These are phyloP conservation scores for Neonectria sp. DNA, from an alignment of 2,329 filamentous ascomycete genomes.

Conservation along the genomic window DNA sequence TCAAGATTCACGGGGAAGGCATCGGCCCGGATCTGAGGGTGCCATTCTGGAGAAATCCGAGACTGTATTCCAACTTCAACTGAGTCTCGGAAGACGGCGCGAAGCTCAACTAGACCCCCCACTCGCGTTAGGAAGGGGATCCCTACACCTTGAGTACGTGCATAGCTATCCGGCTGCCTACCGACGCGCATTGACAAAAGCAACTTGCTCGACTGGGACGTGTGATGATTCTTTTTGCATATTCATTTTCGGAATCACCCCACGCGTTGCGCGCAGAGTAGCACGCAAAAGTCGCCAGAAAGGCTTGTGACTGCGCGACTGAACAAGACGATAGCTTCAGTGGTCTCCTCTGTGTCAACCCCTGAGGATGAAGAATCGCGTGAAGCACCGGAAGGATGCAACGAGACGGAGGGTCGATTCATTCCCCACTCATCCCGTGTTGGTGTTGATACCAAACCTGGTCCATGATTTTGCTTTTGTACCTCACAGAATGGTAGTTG, in stretches of 20 bases:
- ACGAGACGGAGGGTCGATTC: slow-evolving; percentile 27
- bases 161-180: slow-evolving; percentile 28
- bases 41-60: slow-evolving; percentile 18
- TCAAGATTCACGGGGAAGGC: slow-evolving; percentile 27
- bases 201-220: slow-evolving; percentile 15
- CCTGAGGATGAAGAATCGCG: slow-evolving; percentile 14
- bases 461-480: slow-evolving; percentile 22
- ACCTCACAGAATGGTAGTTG: slow-evolving; percentile 18
- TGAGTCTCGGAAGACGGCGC: slow-evolving; percentile 9
- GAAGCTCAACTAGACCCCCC: slow-evolving; percentile 21
- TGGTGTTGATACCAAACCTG: slow-evolving; percentile 30
- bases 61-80: slow-evolving; percentile 7
- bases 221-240: slow-evolving; percentile 28
- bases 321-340: background rate
- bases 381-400: slow-evolving; percentile 17
- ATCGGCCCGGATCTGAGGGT: slow-evolving; percentile 23
- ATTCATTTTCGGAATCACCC: slow-evolving; percentile 21
- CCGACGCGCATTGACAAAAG: slow-evolving; percentile 32
- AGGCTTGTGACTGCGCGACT: slow-evolving; percentile 12
- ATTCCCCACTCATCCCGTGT: slow-evolving; percentile 32
- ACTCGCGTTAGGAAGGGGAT: slow-evolving; percentile 32
- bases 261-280: slow-evolving; percentile 23
- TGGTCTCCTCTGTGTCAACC: background rate
- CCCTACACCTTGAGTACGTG: slow-evolving; percentile 35
- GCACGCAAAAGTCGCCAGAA: background rate